Base-by-base conservation (phyloP, 2,329 filamentous ascomycete species). In the Fusarium continuum region DNA sequence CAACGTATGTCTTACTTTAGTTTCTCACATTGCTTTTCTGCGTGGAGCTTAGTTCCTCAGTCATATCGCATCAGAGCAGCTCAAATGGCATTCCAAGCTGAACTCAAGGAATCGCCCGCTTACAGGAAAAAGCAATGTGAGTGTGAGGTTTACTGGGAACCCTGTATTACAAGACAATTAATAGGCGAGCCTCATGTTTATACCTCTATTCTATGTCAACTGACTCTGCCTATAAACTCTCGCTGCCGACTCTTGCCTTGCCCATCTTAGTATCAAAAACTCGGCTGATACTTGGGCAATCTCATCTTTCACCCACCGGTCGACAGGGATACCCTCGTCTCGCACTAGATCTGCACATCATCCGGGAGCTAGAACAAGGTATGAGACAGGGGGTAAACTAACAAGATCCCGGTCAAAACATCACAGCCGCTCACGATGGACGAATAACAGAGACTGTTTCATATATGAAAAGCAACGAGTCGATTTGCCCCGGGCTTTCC, bases 321-420 rank as follows among this genome's bases (percentile, higher is more conserved):
- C 9, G 7, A 14, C 38, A 53, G 25, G 32, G 45, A 22, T 35
- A 59, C 31, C 45, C 45, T 11, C 25, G 55, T 26, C 23, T 35
- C 48, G n/a, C 39, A 5, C 32, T 58, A 52, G 31, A 44, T 25
- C 19, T 58, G 31, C 44, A 58, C 29, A 36, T 19, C 52, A 58
- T 51, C 36, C 35, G 55, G 43, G 52, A 57, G 35, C 41, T 57
- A 56, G 48, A 14, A 31, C 26, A 8, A 26, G 38, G 28, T 20
- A 7, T 36, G 14, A 38, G 31, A 32, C 54, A 56, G 19, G 54
- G n/a, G 50, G 19, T 56, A 10, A 23, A 19, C 48, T 32, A 14
- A 38, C 5, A 31, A 23, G 19, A 43, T 28, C 52, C 43, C 4
- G 13, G 43, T 48, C 26, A 28, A 20, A 38, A 10, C 32, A 47